Conservation (phyloP, 2,329 filamentous ascomycete genomes). For the Aspergillus aculeatus region DNA sequence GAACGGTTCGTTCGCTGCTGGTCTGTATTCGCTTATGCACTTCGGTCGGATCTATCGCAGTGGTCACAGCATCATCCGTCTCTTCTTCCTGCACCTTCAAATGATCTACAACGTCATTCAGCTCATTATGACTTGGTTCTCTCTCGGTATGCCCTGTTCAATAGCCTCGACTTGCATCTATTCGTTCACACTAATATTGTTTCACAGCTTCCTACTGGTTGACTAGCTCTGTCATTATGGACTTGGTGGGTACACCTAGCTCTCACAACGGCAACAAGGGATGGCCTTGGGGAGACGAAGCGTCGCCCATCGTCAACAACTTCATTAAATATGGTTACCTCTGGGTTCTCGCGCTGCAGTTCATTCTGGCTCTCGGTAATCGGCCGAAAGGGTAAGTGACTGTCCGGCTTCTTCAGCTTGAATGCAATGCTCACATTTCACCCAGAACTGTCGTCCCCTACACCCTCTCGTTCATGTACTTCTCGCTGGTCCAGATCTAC, state of each 20-base stretch:
- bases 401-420: background rate
- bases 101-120: conserved; percentile 91
- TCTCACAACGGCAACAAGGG: conserved; percentile 56
- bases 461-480: conserved; percentile 82
- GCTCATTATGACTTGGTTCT: conserved; percentile 88
- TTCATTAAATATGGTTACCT: conserved; percentile 89
- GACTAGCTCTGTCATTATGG: conserved; percentile 95
- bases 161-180: too few relatives aligned
- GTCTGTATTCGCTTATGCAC: conserved; percentile 96
- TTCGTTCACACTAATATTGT: conserved; percentile 2
- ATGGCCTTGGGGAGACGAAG: conserved; percentile 87
- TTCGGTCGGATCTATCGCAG: conserved; percentile 98
- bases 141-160: conserved; percentile 46
- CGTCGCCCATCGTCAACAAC: conserved; percentile 87
- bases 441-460: conserved; percentile 63
- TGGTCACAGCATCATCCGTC: conserved; percentile 93
- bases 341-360: conserved; percentile 87
- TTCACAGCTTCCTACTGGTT: conserved; percentile 85
- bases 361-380: conserved; percentile 94
- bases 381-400: conserved; percentile 72
- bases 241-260: conserved; percentile 78
- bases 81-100: conserved; percentile 98
- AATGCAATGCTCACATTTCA: background rate
- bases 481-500: conserved; percentile 85
- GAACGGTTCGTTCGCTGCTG: conserved; percentile 97